Evolutionary conservation across 495 filamentous ascomycete species (phyloP).

Genomic region (Letharia columbiana): DNA sequence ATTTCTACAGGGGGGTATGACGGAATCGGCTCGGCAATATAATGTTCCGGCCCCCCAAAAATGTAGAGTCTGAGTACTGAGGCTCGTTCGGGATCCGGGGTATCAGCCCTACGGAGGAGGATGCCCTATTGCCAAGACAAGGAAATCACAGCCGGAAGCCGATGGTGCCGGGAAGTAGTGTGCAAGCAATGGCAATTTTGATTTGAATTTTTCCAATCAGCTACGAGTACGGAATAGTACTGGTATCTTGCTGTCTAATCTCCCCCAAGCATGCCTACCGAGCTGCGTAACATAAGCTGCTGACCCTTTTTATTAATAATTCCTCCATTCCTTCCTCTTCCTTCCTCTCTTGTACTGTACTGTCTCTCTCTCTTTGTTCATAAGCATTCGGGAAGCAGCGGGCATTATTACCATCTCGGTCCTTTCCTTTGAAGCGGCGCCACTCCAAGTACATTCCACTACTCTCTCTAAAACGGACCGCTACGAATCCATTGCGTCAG

Average conservation of each 20-base stretch:
- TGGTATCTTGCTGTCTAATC: not conserved
- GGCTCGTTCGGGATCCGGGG: no score
- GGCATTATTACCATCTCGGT: not conserved
- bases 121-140: no score
- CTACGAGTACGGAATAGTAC: no score
- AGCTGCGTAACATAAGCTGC: conserved; percentile 2
- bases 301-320: not conserved
- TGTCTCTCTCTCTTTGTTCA: not conserved
- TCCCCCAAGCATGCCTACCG: not conserved
- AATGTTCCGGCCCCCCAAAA: no score
- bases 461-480: conserved; percentile 4
- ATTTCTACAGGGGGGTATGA: no score
- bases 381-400: not conserved
- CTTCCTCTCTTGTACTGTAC: not conserved
- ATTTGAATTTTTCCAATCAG: no score
- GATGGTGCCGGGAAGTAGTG: no score
- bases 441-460: conserved; percentile 9
- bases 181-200: no score
- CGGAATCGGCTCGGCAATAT: no score
- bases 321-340: not conserved
- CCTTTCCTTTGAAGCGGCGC: not conserved
- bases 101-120: no score
- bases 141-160: no score
- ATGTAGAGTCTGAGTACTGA: no score
- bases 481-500: conserved; percentile 1